These are phyloP conservation scores for Trichoderma cornu-damae DNA, from an alignment of 2,329 filamentous ascomycete genomes.

Conservation along the genomic window DNA sequence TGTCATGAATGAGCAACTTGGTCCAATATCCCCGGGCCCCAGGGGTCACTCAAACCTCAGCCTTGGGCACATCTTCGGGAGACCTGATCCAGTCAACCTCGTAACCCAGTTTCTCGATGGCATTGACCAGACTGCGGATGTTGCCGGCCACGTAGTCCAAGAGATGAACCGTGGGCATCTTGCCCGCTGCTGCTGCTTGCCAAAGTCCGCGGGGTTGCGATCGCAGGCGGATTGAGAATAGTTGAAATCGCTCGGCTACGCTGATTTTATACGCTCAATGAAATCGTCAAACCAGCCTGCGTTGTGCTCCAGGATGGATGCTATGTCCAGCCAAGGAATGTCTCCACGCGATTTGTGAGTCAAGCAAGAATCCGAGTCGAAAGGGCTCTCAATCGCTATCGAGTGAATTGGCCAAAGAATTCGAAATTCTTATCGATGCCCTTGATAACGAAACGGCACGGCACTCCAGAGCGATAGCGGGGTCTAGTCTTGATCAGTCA, in stretches of 20 bases:
- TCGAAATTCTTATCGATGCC: conserved; percentile 15
- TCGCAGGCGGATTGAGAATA: neutral
- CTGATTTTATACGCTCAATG: neutral
- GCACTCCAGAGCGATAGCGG: conserved; percentile 12
- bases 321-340: neutral
- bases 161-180: conserved; percentile 72
- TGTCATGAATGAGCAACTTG: conserved; percentile 34
- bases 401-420: neutral
- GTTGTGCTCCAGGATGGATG: neutral
- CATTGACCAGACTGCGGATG: conserved; percentile 91
- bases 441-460: too few relatives aligned
- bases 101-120: conserved; percentile 92
- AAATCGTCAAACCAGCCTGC: neutral
- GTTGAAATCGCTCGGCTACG: neutral
- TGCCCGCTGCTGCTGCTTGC: conserved; percentile 24
- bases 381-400: conserved; percentile 1
- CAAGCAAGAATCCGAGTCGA: conserved; percentile 5
- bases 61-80: conserved; percentile 76
- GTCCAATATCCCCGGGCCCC: neutral
- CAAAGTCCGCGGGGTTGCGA: conserved; percentile 7
- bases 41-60: conserved; percentile 56
- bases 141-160: conserved; percentile 93
- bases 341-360: conserved; percentile 3
- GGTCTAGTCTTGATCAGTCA: conserved; percentile 1
- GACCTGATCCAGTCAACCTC: conserved; percentile 85